These are phyloP conservation scores for Chamaecyparis obtusa DNA, from an alignment of 75 land plant genomes.

Conservation along the genomic window DNA sequence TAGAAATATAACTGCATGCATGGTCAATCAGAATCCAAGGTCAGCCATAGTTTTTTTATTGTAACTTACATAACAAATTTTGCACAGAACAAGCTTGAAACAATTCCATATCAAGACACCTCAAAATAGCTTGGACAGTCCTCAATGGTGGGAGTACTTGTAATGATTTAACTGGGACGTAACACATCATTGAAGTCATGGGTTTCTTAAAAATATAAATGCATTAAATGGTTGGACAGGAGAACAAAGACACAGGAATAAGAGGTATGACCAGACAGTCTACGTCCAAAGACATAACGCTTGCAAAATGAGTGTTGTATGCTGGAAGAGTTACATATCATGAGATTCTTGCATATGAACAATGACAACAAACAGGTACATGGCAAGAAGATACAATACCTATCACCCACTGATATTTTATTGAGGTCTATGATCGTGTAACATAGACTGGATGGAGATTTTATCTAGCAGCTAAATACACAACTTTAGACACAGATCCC, in stretches of 20 bases:
- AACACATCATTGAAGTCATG: neutral
- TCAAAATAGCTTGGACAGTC: neutral
- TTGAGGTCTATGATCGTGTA: no score
- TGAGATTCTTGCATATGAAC: neutral
- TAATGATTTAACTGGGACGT: neutral
- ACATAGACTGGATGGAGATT: no score
- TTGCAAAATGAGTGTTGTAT: neutral
- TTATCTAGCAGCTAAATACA: no score
- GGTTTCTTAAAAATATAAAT: neutral
- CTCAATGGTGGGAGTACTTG: neutral
- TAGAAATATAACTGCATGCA: neutral
- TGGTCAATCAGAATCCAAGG: neutral
- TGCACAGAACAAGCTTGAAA: neutral
- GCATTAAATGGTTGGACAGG: neutral
- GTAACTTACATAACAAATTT: neutral
- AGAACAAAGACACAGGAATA: neutral
- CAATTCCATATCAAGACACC: neutral
- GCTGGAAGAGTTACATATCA: no score
- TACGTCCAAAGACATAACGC: neutral
- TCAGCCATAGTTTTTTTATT: neutral
- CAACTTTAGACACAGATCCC: no score
- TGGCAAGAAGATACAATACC: no score
- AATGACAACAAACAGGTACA: no score
- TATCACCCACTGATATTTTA: no score
- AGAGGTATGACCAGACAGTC: neutral